Conservation (phyloP, 768 basidiomycete species). For the Leccinum sublutescens region DNA sequence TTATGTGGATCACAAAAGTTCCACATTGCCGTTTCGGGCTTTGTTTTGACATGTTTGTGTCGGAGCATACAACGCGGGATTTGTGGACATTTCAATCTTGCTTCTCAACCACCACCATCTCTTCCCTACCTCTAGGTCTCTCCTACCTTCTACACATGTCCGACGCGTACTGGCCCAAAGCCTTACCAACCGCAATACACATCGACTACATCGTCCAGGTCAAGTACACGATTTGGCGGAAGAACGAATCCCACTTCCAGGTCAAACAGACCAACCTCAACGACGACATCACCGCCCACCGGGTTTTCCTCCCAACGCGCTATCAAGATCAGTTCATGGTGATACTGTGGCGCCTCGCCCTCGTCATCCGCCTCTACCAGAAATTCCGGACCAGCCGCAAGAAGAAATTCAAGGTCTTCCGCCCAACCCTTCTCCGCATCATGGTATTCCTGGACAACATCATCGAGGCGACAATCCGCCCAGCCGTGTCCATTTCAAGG, state of each 20-base stretch:
- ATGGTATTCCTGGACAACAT: neutral
- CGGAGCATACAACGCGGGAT: no score
- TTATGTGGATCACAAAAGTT: no score
- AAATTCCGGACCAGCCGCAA: neutral
- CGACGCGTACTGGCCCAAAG: neutral
- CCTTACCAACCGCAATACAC: neutral
- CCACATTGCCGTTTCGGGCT: neutral
- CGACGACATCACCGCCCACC: neutral
- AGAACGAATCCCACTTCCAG: neutral
- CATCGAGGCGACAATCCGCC: neutral
- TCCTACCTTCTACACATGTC: neutral
- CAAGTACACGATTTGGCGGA: neutral
- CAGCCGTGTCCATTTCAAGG: neutral
- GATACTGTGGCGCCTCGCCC: neutral
- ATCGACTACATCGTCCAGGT: neutral
- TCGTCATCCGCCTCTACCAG: neutral
- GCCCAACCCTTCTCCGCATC: neutral
- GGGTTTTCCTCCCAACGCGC: neutral
- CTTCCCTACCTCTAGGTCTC: neutral
- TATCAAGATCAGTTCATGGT: neutral
- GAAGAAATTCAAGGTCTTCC: neutral
- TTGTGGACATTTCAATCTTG: neutral
- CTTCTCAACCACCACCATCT: neutral
- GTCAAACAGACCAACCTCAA: neutral
- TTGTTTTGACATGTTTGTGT: neutral